phyloP scores from a whole-genome alignment of 768 basidiomycete species.

The Suillus plorans region DNA sequence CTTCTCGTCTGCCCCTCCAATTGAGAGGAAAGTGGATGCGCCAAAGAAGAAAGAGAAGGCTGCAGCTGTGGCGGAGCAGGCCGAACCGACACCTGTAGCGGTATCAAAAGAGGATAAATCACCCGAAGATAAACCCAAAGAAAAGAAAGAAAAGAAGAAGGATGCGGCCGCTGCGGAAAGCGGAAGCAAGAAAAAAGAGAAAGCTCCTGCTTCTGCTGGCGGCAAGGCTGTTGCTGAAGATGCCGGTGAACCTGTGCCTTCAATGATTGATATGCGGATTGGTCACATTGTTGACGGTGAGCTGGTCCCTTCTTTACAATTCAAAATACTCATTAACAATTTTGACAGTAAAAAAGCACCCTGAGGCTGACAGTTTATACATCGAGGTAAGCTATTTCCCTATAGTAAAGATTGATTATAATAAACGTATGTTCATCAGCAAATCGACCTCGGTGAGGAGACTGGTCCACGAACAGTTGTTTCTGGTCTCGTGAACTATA shows the following conservation, averaged over 20 bases:
- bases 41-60: slow-evolving; percentile 78
- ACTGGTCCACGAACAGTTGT: slow-evolving; percentile 94
- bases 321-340: background rate
- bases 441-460: slow-evolving; percentile 96
- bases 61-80: slow-evolving; percentile 35
- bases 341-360: slow-evolving; percentile 83
- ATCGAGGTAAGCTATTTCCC: slow-evolving; percentile 62
- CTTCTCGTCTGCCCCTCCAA: slow-evolving; percentile 69
- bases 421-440: slow-evolving; percentile 41
- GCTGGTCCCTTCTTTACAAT: slow-evolving; percentile 20
- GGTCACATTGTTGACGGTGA: slow-evolving; percentile 89
- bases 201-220: slow-evolving; percentile 31
- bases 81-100: slow-evolving; percentile 28
- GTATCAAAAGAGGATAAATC: slow-evolving; percentile 34
- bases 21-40: slow-evolving; percentile 69
- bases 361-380: slow-evolving; percentile 97
- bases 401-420: background rate
- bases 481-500: slow-evolving; percentile 94
- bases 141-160: slow-evolving; percentile 62
- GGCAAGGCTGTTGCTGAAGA: slow-evolving; percentile 50
- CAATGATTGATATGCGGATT: slow-evolving; percentile 96
- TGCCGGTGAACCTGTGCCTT: slow-evolving; percentile 81
- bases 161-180: slow-evolving; percentile 24
- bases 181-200: slow-evolving; percentile 43
- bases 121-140: slow-evolving; percentile 34